Base-by-base conservation (phyloP, 139 green algal genomes). In the Mychonastes homosphaera region DNA sequence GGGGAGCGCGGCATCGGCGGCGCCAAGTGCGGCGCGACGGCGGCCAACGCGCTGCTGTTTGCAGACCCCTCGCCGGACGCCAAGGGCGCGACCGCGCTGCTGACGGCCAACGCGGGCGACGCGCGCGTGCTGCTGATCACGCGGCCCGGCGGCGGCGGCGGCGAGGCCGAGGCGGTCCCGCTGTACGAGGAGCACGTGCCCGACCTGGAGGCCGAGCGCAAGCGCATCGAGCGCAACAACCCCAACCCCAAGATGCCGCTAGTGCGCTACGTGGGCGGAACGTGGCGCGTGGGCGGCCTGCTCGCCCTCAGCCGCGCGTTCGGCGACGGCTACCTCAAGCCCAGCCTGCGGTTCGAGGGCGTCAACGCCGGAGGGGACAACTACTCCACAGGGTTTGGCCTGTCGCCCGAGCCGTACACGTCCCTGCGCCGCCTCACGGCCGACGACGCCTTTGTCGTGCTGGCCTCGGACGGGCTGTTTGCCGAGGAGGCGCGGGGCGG, bases 301-400 rank as follows among this genome's bases (percentile, higher is more conserved):
- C 77, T 98, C 58, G 92, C 92, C 7, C 79, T 98, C 23, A 90
- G 76, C 12, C 73, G 92, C 23, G 89, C 92, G 0, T 97, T 98
- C 73, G 92, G 92, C 2, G 90, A 98, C 58, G 84, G 87, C 10
- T 96, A 95, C 69, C 52, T 97, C 55, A 97, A 96, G 74, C 66
- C 81, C 74, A 82, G 47, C 45, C 65, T 83, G 48, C 81, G 93
- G 70, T 96, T 94, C 78, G 89, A 96, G 75, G 89, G 89, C 39
- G 47, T 95, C 21, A 52, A 43, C 12, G 68, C 72, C 19, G 83
- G 83, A 29, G 51, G 58, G 16, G 77, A 90, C 61, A 69, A 62
- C 49, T 96, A 95, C 67, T 63, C 50, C 45, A 81, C 69, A 18
- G 85, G 88, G 23, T 95, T 95, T 64, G 88, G 87, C 21, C 55